Evolutionary conservation across 2,329 filamentous ascomycete genomes (phyloP), one percentile per base, ranked within the genome.

Genomic region (Hypoxylon sp.): DNA sequence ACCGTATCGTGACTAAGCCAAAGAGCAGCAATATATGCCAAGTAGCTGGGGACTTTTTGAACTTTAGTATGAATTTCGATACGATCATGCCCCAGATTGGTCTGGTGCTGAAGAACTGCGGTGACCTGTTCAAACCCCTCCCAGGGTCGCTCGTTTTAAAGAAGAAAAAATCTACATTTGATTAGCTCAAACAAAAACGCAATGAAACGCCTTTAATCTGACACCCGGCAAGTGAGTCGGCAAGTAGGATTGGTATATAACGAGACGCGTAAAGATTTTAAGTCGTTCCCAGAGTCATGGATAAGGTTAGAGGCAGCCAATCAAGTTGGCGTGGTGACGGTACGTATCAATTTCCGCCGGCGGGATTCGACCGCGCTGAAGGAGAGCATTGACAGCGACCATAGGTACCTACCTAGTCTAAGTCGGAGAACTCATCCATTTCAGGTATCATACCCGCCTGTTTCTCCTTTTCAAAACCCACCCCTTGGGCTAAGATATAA

Each of bases 351-450:
- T 38, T 64, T 56, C 64, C 60, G 55, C 32, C 32, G 7, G 48
- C 46, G 52, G 56, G 32, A 54, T 42, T 48, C 48, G 44, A 45
- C 57, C 61, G 33, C 61, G 32, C 57, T 36, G 44, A 61, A n/a
- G 32, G 18, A 30, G n/a, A 44, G 42, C 42, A 30, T 61, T 18
- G 46, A 57, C 60, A 50, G 50, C 56, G 4, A n/a, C n/a, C n/a
- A n/a, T n/a, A n/a, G n/a, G n/a, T n/a, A n/a, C n/a, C 8, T 12
- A 6, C 9, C 50, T 65, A 22, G 51, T 56, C 38, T 42, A 53
- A 51, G 28, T 38, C 58, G 61, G 62, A 65, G 54, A 40, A 52
- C 46, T 57, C 50, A 54, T 18, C 54, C 48, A 46, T 50, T 65
- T 50, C 38, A 36, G 65, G 54, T 44, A 64, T 55, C n/a, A 40